A percentile compares a stretch with the other conserved stretches of the same genome.
phyloP scores from a whole-genome alignment of 2,329 filamentous ascomycete genomes.

The Stemphylium vesicarium region DNA sequence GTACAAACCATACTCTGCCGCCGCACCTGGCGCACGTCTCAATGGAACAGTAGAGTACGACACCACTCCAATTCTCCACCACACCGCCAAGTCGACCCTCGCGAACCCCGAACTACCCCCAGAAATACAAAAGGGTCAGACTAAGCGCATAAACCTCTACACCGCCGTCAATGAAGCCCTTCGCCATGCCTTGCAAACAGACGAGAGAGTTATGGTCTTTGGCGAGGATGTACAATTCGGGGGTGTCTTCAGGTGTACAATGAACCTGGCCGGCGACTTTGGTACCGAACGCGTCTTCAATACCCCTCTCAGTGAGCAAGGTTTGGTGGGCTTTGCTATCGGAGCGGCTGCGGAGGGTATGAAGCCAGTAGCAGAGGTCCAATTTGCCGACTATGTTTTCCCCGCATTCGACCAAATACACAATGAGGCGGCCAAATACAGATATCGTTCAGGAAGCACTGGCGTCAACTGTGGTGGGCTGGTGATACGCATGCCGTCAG shows the following conservation, averaged over 20 bases:
- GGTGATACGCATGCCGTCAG: conserved; percentile 88
- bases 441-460: conserved; percentile 72
- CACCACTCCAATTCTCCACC: conserved; percentile 79
- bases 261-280: conserved; percentile 87
- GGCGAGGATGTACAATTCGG: conserved; percentile 98
- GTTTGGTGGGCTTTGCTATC: conserved; percentile 91
- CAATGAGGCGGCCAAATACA: conserved; percentile 88
- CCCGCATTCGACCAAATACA: conserved; percentile 94
- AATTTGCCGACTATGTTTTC: conserved; percentile 94
- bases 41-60: conserved; percentile 90
- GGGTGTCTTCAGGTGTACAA: conserved; percentile 92
- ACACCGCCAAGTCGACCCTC: conserved; percentile 75
- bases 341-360: conserved; percentile 89
- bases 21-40: conserved; percentile 63
- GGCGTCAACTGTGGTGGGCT: conserved; percentile 69
- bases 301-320: conserved; percentile 91
- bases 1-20: conserved; percentile 55
- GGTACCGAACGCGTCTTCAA: conserved; percentile 93
- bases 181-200: conserved; percentile 77
- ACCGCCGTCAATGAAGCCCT: conserved; percentile 92
- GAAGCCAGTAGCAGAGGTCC: conserved; percentile 91
- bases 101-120: conserved; percentile 73
- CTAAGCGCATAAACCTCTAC: conserved; percentile 90
- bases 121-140: conserved; percentile 69
- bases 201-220: conserved; percentile 88